Base-by-base conservation (phyloP, 768 basidiomycete species). In the Lentinula aciculospora region DNA sequence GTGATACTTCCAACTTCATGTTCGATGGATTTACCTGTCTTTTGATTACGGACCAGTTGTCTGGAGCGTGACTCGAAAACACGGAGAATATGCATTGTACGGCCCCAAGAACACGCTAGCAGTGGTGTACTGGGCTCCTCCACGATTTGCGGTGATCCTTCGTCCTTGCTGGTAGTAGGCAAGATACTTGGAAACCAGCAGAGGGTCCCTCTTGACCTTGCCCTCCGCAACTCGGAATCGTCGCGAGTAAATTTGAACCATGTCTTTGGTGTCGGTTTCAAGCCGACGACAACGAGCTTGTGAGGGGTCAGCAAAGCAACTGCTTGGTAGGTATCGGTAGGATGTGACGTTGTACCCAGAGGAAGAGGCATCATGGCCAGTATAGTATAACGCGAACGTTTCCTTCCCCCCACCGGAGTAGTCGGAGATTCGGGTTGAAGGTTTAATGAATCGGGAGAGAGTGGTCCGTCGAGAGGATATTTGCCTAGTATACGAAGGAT, bases 401-500 rank as follows among this genome's bases (percentile, higher is more conserved):
- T 79, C 40, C 76, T 79, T 21, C 71, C 68, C n/a, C 25, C 42
- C 25, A 67, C 42, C 23, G 68, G 50, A 2, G 62, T 45, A 1
- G 62, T 61, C n/a, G 66, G 40, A 42, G 61, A 64, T 58, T 62
- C 47, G 13, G 34, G 34, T 31, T 62, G 58, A 23, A 58, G 60
- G 51, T 62, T 42, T 15, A 63, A 42, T 42, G 34, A 27, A 32
- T 40, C 51, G 25, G 62, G 29, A n/a, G 39, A 13, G 8, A 59
- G 21, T 36, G 48, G 56, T 42, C 71, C 69, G 42, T 77, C 76
- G 28, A 86, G 82, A 3, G 91, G 89, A 66, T 98, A 96, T 65
- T 88, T 91, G 1, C 97, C 97, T 2, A 98, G 79, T 53, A 99
- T 92, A 17, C 97, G 86, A 45, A 98, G 80, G 32, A 92, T 92